These are phyloP conservation scores for Lichtheimia corymbifera DNA, from an alignment of 371 early-diverging fungal species.

Conservation along the genomic window DNA sequence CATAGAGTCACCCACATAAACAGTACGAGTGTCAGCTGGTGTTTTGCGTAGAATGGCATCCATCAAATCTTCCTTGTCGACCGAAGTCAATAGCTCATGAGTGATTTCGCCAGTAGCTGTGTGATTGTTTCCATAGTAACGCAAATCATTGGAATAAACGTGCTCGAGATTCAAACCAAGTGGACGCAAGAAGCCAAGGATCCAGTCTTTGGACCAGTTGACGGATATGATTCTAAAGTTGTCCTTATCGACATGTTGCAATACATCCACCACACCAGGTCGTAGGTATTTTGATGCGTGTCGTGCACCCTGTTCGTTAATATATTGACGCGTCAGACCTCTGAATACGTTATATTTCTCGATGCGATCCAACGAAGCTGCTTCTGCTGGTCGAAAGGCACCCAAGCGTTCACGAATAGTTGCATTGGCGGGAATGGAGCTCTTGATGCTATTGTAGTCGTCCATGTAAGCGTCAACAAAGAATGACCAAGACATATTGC, in stretches of 20 bases:
- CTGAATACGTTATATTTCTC: conserved; percentile 27
- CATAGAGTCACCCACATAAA: conserved; percentile 46
- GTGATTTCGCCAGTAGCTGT: conserved; percentile 34
- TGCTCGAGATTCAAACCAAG: conserved; percentile 7
- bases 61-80: conserved; percentile 31
- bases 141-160: conserved; percentile 37
- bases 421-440: neutral
- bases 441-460: conserved; percentile 24
- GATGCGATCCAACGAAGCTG: conserved; percentile 32
- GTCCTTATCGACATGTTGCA: conserved; percentile 5
- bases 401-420: conserved; percentile 13
- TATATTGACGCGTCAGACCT: conserved; percentile 21
- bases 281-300: conserved; percentile 14
- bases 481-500: conserved; percentile 31
- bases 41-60: conserved; percentile 8
- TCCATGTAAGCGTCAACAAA: conserved; percentile 37
- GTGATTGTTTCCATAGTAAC: conserved; percentile 12
- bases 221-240: conserved; percentile 33
- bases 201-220: conserved; percentile 55
- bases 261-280: conserved; percentile 17
- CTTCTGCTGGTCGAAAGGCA: conserved; percentile 27
- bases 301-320: conserved; percentile 14
- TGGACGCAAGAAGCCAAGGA: conserved; percentile 29
- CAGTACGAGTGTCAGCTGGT: neutral
- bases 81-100: conserved; percentile 25